Conservation (phyloP, 306 rosid genomes). For the Coriaria nepalensis region DNA sequence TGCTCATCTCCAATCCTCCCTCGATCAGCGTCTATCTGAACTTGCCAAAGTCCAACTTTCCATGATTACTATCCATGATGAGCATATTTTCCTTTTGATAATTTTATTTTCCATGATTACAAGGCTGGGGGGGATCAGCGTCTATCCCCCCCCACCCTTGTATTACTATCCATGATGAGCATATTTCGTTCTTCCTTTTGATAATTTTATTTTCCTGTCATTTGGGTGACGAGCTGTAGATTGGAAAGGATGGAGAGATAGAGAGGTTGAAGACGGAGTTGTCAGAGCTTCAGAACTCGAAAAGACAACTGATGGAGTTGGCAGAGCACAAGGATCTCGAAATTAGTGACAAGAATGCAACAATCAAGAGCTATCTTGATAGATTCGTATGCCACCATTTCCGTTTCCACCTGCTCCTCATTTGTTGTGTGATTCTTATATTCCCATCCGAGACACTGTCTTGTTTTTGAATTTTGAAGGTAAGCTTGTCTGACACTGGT, state of each 20-base stretch:
- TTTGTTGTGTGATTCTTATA: background rate
- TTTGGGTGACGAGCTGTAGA: slow-evolving; percentile 20
- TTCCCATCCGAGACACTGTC: background rate
- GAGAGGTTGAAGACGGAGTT: slow-evolving; percentile 70
- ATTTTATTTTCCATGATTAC: background rate
- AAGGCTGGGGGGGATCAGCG: too few relatives aligned
- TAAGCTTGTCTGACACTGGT: slow-evolving; percentile 41
- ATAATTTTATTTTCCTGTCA: background rate
- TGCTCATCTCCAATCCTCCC: slow-evolving; percentile 53
- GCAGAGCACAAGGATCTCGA: slow-evolving; percentile 57
- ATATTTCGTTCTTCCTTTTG: background rate
- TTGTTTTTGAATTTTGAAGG: slow-evolving; percentile 28
- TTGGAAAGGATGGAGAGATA: slow-evolving; percentile 72
- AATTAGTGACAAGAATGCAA: slow-evolving; percentile 62
- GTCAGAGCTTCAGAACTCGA: slow-evolving; percentile 65
- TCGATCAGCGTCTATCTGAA: slow-evolving; percentile 39
- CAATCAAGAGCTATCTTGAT: slow-evolving; percentile 68
- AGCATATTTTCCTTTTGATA: background rate
- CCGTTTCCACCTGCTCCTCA: background rate
- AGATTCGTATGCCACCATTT: slow-evolving; percentile 55
- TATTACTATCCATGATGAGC: background rate
- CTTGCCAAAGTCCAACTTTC: slow-evolving; percentile 31
- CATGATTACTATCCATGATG: background rate
- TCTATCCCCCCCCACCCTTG: too few relatives aligned
- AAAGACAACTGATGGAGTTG: slow-evolving; percentile 66